phyloP scores from a whole-genome alignment of 768 basidiomycete species.

The Amyloporia xantha region DNA sequence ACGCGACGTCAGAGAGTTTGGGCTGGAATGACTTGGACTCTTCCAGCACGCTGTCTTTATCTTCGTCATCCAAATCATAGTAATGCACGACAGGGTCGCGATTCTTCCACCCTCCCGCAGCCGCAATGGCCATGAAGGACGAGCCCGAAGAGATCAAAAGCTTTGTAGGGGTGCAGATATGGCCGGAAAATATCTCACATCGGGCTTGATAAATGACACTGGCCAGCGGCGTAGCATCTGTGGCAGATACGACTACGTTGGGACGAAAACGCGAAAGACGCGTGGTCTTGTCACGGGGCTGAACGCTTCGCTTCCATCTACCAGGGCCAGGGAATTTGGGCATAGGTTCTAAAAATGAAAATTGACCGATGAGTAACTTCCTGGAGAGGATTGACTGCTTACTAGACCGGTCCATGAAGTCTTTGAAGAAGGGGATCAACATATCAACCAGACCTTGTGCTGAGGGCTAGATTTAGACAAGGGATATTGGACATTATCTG shows the following conservation, averaged over 20 bases:
- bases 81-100: constrained; percentile 24
- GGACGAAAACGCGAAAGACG: constrained; percentile 30
- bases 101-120: constrained; percentile 29
- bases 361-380: background rate
- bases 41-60: background rate
- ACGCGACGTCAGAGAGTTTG: constrained; percentile 21
- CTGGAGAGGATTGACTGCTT: too few species aligned
- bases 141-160: constrained; percentile 19
- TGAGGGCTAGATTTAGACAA: background rate
- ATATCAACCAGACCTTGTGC: background rate
- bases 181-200: constrained; percentile 23
- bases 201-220: constrained; percentile 30
- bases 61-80: constrained; percentile 16
- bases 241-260: constrained; percentile 12
- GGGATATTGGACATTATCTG: too few species aligned
- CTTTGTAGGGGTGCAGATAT: constrained; percentile 14
- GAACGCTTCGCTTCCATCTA: constrained; percentile 17
- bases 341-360: background rate
- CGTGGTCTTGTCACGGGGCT: constrained; percentile 25
- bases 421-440: background rate
- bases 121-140: constrained; percentile 19
- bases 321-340: constrained; percentile 6
- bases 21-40: constrained; percentile 3
- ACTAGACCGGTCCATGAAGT: too few species aligned
- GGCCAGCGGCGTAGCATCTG: constrained; percentile 18